Conservation (phyloP, 2,329 filamentous ascomycete genomes). For the Sporothrix pallida region DNA sequence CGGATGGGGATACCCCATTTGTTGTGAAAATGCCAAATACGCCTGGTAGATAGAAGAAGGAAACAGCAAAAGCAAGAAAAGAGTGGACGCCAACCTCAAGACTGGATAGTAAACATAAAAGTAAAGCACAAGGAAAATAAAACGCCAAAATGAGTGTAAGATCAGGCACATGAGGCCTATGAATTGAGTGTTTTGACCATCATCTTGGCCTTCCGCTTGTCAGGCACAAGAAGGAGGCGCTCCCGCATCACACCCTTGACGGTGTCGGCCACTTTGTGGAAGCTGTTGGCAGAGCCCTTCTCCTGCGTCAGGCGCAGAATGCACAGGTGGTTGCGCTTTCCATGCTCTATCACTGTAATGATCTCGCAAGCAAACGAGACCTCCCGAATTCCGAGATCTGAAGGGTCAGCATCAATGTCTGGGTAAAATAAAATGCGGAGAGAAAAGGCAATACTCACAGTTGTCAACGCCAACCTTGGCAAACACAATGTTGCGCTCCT, state of each 20-base stretch:
- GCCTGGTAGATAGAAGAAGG: not conserved
- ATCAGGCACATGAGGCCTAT: conserved; percentile 38
- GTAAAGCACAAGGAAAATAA: conserved; percentile 8
- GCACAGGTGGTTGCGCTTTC: conserved; percentile 74
- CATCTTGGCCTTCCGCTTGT: conserved; percentile 70
- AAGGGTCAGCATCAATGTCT: not conserved
- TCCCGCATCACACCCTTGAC: conserved; percentile 71
- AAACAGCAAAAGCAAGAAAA: not conserved
- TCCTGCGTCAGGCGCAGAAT: conserved; percentile 88
- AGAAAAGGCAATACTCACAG: conserved; percentile 62
- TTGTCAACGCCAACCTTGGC: conserved; percentile 78
- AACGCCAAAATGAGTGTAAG: not conserved
- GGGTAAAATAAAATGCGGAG: not conserved
- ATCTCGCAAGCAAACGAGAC: conserved; percentile 88
- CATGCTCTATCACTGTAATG: conserved; percentile 87
- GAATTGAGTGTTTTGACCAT: conserved; percentile 72
- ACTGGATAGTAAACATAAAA: not conserved
- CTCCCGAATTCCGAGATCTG: conserved; percentile 77
- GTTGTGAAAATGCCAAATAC: not conserved
- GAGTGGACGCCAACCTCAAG: not conserved
- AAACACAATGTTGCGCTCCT: conserved; percentile 77
- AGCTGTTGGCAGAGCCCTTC: conserved; percentile 87
- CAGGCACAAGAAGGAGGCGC: conserved; percentile 70
- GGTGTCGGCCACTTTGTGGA: conserved; percentile 80
- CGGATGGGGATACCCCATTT: too few species aligned